Evolutionary conservation across 176 grass and related monocot species (phyloP).

Genomic region (Coix lacrymajobi): DNA sequence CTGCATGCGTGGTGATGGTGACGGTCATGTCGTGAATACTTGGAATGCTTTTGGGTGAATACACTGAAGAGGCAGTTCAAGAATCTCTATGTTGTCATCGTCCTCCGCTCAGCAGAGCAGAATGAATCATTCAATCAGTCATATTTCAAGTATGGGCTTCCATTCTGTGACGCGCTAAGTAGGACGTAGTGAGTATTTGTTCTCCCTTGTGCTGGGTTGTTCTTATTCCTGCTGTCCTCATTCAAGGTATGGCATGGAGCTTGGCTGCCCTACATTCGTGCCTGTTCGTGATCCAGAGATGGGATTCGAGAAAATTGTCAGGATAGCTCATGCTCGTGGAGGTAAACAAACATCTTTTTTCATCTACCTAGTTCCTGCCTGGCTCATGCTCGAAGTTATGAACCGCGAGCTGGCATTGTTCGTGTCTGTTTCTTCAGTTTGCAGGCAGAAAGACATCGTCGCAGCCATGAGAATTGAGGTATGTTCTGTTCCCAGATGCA

Average conservation of each 20-base stretch:
- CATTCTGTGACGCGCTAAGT: not conserved
- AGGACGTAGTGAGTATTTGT: not conserved
- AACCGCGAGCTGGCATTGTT: not conserved
- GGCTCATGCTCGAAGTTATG: slow-evolving; percentile 2
- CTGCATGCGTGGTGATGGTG: not conserved
- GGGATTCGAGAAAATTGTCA: slow-evolving; percentile 89
- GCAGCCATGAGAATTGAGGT: slow-evolving; percentile 72
- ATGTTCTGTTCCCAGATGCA: not conserved
- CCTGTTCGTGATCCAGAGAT: slow-evolving; percentile 66
- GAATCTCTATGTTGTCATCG: slow-evolving; percentile 62
- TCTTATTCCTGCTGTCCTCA: not conserved
- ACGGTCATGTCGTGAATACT: not conserved
- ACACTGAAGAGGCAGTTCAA: slow-evolving; percentile 73
- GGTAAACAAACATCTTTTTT: slow-evolving; percentile 38
- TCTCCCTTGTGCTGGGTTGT: not conserved
- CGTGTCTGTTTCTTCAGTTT: slow-evolving; percentile 43
- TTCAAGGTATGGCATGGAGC: slow-evolving; percentile 60
- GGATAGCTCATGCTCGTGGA: slow-evolving; percentile 80
- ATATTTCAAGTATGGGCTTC: slow-evolving; percentile 57
- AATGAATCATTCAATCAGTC: slow-evolving; percentile 66
- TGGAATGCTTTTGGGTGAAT: slow-evolving; percentile 42
- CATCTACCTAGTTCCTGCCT: not conserved
- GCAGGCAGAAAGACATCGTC: slow-evolving; percentile 62
- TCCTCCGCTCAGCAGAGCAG: slow-evolving; percentile 59
- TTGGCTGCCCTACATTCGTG: slow-evolving; percentile 73